Evolutionary conservation across 495 filamentous ascomycete genomes (phyloP).

Genomic region (Penicillium desertorum): DNA sequence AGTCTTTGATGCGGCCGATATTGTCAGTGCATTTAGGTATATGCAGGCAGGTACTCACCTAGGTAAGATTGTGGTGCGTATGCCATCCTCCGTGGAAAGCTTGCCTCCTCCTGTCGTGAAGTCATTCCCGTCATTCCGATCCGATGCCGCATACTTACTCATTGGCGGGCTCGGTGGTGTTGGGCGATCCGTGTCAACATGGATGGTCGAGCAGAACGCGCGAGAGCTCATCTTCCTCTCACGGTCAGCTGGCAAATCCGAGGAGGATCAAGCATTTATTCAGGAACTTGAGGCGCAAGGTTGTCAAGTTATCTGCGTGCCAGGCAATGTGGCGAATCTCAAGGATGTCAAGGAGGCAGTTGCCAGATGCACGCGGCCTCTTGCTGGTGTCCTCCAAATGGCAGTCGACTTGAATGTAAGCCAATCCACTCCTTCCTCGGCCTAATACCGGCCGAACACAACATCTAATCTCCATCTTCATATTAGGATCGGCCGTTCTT

Average conservation of each 20-base stretch:
- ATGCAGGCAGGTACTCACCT: conserved; percentile 47
- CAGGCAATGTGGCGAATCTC: conserved; percentile 17
- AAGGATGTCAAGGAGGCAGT: conserved; percentile 15
- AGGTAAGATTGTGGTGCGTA: conserved; percentile 31
- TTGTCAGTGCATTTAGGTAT: conserved; percentile 47
- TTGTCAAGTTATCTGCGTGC: conserved; percentile 16
- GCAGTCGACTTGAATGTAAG: conserved; percentile 31
- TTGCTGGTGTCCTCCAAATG: conserved; percentile 33
- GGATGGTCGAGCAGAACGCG: conserved; percentile 58
- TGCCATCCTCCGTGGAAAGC: conserved; percentile 8
- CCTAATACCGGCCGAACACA: no score
- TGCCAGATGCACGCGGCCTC: conserved; percentile 1
- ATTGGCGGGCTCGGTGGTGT: conserved; percentile 55
- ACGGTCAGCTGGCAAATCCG: conserved; percentile 18
- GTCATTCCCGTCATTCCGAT: conserved; percentile 5
- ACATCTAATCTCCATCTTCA: neutral
- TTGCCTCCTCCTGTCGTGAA: neutral
- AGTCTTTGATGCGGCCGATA: conserved; percentile 39
- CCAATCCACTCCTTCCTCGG: neutral
- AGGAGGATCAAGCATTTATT: conserved; percentile 24
- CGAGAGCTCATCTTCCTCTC: conserved; percentile 49
- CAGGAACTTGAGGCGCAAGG: conserved; percentile 34
- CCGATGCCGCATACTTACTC: conserved; percentile 37
- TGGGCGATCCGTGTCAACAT: conserved; percentile 53
- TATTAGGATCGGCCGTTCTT: conserved; percentile 3